These are phyloP conservation scores for Pseudogymnoascus sp. DNA, from an alignment of 2,329 filamentous ascomycete species.

Conservation along the genomic window DNA sequence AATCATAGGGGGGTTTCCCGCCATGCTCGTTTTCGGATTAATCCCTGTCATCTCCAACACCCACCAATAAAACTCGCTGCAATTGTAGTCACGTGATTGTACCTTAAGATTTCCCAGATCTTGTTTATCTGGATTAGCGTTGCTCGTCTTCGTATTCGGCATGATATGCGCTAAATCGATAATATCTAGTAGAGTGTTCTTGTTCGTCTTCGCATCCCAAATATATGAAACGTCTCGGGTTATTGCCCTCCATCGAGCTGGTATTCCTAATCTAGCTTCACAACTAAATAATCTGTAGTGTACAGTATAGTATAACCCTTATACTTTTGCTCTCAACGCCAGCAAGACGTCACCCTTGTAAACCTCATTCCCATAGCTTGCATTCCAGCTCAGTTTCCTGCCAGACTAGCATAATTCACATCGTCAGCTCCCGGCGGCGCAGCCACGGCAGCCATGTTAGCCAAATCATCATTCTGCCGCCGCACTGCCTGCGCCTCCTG, in stretches of 20 bases:
- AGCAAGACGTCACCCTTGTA: background rate
- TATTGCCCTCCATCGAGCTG: background rate
- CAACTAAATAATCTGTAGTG: background rate
- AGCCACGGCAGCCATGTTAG: slow-evolving; percentile 44
- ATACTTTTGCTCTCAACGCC: background rate
- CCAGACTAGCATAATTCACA: slow-evolving; percentile 75
- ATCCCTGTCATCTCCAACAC: background rate
- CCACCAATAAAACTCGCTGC: background rate
- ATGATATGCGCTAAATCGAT: background rate
- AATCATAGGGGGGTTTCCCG: background rate
- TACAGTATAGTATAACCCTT: slow-evolving; percentile 1
- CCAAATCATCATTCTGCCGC: slow-evolving; percentile 22
- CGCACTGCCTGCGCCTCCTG: slow-evolving; percentile 19
- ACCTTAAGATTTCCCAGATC: background rate
- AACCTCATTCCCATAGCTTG: background rate
- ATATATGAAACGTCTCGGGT: background rate
- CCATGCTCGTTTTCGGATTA: slow-evolving; percentile 4
- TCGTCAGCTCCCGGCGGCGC: slow-evolving; percentile 73
- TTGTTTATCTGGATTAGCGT: slow-evolving; percentile 4
- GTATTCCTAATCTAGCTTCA: background rate
- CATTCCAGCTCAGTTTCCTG: slow-evolving; percentile 58
- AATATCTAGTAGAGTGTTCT: background rate
- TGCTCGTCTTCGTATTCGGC: slow-evolving; percentile 4
- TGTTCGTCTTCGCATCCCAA: background rate
- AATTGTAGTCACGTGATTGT: background rate